Base-by-base conservation (phyloP, 1,139 yeast species). In the Keqinozyma sinolaborantium region DNA sequence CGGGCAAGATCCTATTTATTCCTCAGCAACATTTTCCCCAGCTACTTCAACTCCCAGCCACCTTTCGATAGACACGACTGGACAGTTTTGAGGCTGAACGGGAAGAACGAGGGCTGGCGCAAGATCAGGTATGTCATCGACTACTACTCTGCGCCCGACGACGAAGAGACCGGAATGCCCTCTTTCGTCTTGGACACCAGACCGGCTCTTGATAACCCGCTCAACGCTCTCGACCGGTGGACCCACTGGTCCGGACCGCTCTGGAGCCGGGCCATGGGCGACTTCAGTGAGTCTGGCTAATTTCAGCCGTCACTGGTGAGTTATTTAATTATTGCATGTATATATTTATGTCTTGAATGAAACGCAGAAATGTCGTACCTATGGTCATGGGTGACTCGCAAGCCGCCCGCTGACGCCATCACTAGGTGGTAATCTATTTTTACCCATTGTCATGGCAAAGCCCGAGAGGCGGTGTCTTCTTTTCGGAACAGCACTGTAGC, bases 1-100 rank as follows among this genome's bases (percentile, higher is more conserved):
- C 71, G 95, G 33, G 98, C 98, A 0, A 69, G 73, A 40, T 60
- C 78, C 65, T 79, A 80, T 49, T 74, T 84, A 45, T 57, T 66
- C 42, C 56, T 92, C 40, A 83, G 94, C 5, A 72, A 75, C 43
- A 27, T 81, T 3, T 83, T 82, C 63, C 97, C 98, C 1, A 64
- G 71, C 12, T 70, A 74, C 11, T 90, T 79, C 60, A 83, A 79
- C 39, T 64, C 81, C 1, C 83, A 83, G 38, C 86, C 95, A 4
- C 99, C 99, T 5, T 94, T 94, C 51, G 99, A 94, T 58, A 79
- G 98, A 56, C 99, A 94, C 51, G 99, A 94, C 60, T 94, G 99
- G 99, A 85, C 95, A 3, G 95, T 94, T 5, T 69, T 90, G 47
- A 73, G 99, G 46, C 70, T 65, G 4, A 60, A 41, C 42, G 90